Base-by-base conservation (phyloP, 257 asterid species). In the Lycium ferocissimum region DNA sequence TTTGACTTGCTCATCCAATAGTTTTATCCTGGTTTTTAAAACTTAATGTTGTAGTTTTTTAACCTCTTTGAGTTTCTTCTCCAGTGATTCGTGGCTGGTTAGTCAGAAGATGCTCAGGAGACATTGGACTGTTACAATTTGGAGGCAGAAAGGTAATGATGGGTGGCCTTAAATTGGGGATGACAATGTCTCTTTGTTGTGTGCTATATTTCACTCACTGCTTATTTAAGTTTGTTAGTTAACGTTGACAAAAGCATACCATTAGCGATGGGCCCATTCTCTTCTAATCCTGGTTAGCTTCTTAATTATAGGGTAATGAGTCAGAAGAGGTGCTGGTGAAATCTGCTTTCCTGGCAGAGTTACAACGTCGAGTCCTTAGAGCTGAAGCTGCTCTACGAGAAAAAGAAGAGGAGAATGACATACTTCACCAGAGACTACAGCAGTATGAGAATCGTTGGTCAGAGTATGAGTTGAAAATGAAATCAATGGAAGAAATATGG, bases 401-500 rank as follows among this genome's bases (percentile, higher is more conserved):
- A 59, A 97, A 93, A 83, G 97, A 94, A 85, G 98, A 95, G 90
- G 99, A 93, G 82, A 97, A 94, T 53, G 98, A 93, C 79, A 90
- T 94, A 87, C 98, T 97, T 83, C 93, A 90, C 91, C 99, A 97
- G 72, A 91, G 98, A 80, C 90, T 97, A 10, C 98, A 94, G 56
- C 98, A 94, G 86, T 97, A 93, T 43, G 98, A 97, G 89, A 94
- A 90, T 47, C 95, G 99, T 37, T 97, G 99, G 99, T 95, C 98
- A 2, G 98, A 95, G 87, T 95, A 97, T 38, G 99, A 97, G 91
- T 88, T 88, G 78, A 97, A 95, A 89, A 97, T 97, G 99, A 95
- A 91, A 87, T 95, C 98, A 53, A 97, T 95, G 99, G 99, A 97
- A 91, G 98, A 97, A 87, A 94, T 94, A 59, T 97, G 99, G 99